A percentile compares a stretch with the other conserved stretches of the same genome.
Conservation (phyloP, 139 green algal species). For the Chlorokybus atmophyticus region DNA sequence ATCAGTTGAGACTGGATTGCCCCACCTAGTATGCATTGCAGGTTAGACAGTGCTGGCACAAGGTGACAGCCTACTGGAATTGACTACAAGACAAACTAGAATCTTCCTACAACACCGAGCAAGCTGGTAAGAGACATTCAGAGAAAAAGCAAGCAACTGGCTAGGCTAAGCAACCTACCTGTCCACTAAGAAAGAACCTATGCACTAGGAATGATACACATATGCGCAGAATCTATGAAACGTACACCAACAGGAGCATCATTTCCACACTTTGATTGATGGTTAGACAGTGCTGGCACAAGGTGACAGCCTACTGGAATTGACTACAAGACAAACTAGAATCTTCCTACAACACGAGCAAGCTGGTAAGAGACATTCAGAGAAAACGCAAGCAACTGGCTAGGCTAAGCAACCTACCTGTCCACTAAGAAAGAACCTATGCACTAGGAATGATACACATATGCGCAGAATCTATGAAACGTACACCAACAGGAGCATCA, state of each 20-base stretch:
- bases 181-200: background rate
- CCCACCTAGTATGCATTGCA: too few relatives aligned
- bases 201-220: background rate
- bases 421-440: background rate
- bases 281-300: too few relatives aligned
- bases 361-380: background rate
- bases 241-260: background rate
- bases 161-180: background rate
- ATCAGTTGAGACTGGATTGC: too few relatives aligned
- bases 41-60: too few relatives aligned
- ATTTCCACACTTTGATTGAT: constrained; percentile 4
- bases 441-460: background rate
- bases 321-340: background rate
- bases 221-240: background rate
- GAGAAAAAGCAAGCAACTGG: too few relatives aligned
- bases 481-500: constrained; percentile 9
- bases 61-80: too few relatives aligned
- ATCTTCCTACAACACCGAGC: background rate
- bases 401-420: background rate
- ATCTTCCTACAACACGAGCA: background rate
- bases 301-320: too few relatives aligned
- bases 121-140: background rate
- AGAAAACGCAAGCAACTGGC: too few relatives aligned
- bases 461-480: background rate
- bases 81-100: background rate